Percentiles rank a stretch among this genome's conserved stretches.
Evolutionary conservation across 495 filamentous ascomycete species (phyloP).

Genomic region (Penicillium nucicola): DNA sequence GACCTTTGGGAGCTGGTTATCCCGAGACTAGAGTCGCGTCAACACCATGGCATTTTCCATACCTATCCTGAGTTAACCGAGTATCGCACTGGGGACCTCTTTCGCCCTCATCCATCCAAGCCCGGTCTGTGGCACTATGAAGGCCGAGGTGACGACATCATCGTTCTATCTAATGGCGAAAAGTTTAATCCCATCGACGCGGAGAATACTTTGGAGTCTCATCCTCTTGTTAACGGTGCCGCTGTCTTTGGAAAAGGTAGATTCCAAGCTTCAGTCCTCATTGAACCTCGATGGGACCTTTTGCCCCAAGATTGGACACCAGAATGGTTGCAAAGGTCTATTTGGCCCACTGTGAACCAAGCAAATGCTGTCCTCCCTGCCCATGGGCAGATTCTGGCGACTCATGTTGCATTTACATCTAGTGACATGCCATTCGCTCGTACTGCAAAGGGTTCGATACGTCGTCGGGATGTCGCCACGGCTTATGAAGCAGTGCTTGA

Average conservation of each 20-base stretch:
- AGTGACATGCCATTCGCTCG: conserved; percentile 45
- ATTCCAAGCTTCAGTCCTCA: conserved; percentile 1
- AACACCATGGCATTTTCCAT: conserved; percentile 12
- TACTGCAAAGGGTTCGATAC: conserved; percentile 53
- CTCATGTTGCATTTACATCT: conserved; percentile 24
- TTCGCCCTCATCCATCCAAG: conserved; percentile 44
- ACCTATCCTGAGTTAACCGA: conserved; percentile 31
- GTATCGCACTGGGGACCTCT: conserved; percentile 55
- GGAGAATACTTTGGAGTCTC: conserved; percentile 5
- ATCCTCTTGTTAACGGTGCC: conserved; percentile 4
- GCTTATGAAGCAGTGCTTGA: conserved; percentile 51
- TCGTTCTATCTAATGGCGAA: conserved; percentile 7
- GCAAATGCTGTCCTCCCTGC: conserved; percentile 8
- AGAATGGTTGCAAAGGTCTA: conserved; percentile 53
- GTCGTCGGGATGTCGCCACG: conserved; percentile 39
- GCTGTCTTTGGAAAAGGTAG: conserved; percentile 7
- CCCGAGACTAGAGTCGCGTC: conserved; percentile 3
- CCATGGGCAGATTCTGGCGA: conserved; percentile 8
- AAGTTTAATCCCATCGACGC: conserved; percentile 12
- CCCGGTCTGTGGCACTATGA: conserved; percentile 48
- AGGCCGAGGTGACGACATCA: conserved; percentile 50
- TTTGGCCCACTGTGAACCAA: conserved; percentile 40
- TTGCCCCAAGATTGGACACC: conserved; percentile 22
- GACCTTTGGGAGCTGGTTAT: conserved; percentile 46
- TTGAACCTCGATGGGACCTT: conserved; percentile 7